Percentiles rank a stretch among this genome's conserved stretches.
Conservation (phyloP, 108 stramenopile species). For the Schizochytrium sp. region DNA sequence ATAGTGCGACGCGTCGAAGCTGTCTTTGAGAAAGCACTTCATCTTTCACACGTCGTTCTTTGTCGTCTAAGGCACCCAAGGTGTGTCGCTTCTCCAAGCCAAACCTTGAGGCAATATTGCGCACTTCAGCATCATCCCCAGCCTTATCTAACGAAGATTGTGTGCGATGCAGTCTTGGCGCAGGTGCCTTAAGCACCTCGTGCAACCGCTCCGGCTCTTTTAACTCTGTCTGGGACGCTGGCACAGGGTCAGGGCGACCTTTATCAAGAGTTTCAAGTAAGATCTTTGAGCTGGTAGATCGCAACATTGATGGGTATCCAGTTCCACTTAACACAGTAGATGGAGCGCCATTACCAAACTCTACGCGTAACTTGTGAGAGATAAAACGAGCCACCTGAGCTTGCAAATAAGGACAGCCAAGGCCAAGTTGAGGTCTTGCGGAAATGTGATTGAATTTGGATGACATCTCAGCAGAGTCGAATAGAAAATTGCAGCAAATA, state of each 20-base stretch:
- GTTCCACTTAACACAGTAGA: neutral
- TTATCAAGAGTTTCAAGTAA: constrained; percentile 22
- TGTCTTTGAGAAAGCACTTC: neutral
- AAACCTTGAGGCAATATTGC: neutral
- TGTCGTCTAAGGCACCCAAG: neutral
- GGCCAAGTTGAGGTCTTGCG: neutral
- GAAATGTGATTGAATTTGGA: neutral
- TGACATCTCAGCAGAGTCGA: constrained; percentile 24
- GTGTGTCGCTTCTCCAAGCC: constrained; percentile 10
- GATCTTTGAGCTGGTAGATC: neutral
- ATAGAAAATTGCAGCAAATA: constrained; percentile 16
- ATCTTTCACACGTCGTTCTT: neutral
- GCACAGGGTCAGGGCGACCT: neutral
- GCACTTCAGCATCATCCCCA: neutral
- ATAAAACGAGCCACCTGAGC: constrained; percentile 21
- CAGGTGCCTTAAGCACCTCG: neutral
- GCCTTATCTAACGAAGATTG: neutral
- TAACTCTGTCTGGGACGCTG: neutral
- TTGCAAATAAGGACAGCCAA: constrained; percentile 19
- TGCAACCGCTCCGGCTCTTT: neutral
- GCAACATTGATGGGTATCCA: neutral
- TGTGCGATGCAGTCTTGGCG: neutral
- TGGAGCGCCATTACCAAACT: constrained; percentile 4
- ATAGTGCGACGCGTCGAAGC: neutral
- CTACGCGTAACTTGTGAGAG: constrained; percentile 10